Evolutionary conservation across 2,329 filamentous ascomycete species (phyloP).

Genomic region (Claviceps purpurea): DNA sequence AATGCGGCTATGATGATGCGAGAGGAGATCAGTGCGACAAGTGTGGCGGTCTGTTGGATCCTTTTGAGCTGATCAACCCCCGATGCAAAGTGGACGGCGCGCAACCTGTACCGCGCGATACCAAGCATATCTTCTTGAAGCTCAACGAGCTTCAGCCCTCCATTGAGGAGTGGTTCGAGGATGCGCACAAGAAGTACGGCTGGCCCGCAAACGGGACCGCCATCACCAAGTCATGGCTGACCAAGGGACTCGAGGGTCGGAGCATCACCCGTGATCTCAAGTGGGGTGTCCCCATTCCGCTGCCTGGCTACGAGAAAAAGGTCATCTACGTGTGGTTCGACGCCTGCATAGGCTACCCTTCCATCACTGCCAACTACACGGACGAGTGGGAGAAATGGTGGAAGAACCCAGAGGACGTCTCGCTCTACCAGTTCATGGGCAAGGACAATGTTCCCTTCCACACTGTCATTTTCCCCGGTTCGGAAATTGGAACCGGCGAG

Average conservation of each 20-base stretch:
- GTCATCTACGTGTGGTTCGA: conserved; percentile 94
- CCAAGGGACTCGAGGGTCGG: conserved; percentile 70
- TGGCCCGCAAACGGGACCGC: conserved; percentile 65
- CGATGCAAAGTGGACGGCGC: conserved; percentile 84
- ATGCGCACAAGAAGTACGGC: conserved; percentile 57
- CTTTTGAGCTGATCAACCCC: conserved; percentile 66
- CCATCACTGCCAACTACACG: conserved; percentile 84
- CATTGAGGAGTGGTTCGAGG: conserved; percentile 65
- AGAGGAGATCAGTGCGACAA: conserved; percentile 64
- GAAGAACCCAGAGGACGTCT: conserved; percentile 77
- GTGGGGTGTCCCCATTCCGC: conserved; percentile 59
- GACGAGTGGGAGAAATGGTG: conserved; percentile 88
- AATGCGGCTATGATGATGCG: conserved; percentile 59
- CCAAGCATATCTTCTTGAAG: conserved; percentile 82
- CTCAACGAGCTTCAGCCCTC: conserved; percentile 70
- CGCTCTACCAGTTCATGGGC: conserved; percentile 90
- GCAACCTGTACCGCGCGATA: conserved; percentile 64
- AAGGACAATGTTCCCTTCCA: conserved; percentile 57
- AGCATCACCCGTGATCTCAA: conserved; percentile 87
- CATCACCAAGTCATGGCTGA: conserved; percentile 71
- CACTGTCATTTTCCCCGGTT: conserved; percentile 81
- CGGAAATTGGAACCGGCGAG: conserved; percentile 70
- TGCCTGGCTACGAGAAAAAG: conserved; percentile 39
- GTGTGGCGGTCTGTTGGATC: conserved; percentile 59
- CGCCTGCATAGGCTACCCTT: conserved; percentile 88